phyloP scores from a whole-genome alignment of 257 asterid genomes.

The Oldenlandia corymbosa region DNA sequence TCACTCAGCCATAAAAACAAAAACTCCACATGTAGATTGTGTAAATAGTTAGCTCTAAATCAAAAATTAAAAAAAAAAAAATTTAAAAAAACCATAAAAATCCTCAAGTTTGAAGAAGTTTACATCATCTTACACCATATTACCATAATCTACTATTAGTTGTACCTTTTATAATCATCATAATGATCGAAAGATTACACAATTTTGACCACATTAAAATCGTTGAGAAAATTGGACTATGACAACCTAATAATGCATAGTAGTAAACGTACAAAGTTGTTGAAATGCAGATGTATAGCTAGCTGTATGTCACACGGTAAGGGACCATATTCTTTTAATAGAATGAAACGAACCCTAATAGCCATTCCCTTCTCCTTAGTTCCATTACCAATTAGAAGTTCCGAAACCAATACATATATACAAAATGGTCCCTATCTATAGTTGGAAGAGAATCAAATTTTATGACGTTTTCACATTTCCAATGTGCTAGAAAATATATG shows the following conservation, averaged over 20 bases:
- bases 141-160: too few relatives aligned
- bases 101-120: too few relatives aligned
- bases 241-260: slow-evolving; percentile 2
- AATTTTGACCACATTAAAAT: slow-evolving; percentile 6
- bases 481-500: slow-evolving; percentile 28
- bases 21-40: too few relatives aligned
- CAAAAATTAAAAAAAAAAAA: too few relatives aligned
- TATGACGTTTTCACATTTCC: slow-evolving; percentile 28
- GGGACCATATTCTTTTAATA: slow-evolving; percentile 20
- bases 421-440: slow-evolving; percentile 17
- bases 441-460: slow-evolving; percentile 32
- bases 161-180: too few relatives aligned
- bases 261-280: slow-evolving; percentile 20
- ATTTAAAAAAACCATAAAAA: too few relatives aligned
- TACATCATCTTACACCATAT: too few relatives aligned
- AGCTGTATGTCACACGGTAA: slow-evolving; percentile 15
- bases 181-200: too few relatives aligned
- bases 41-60: too few relatives aligned
- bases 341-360: slow-evolving; percentile 19
- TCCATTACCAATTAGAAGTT: neutral
- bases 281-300: slow-evolving; percentile 11
- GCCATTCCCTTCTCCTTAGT: slow-evolving; percentile 11
- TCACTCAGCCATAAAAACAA: too few relatives aligned
- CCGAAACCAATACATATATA: neutral
- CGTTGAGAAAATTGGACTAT: slow-evolving; percentile 5